Evolutionary conservation across 495 filamentous ascomycete genomes (phyloP).

Genomic region (Penicillium canescens): DNA sequence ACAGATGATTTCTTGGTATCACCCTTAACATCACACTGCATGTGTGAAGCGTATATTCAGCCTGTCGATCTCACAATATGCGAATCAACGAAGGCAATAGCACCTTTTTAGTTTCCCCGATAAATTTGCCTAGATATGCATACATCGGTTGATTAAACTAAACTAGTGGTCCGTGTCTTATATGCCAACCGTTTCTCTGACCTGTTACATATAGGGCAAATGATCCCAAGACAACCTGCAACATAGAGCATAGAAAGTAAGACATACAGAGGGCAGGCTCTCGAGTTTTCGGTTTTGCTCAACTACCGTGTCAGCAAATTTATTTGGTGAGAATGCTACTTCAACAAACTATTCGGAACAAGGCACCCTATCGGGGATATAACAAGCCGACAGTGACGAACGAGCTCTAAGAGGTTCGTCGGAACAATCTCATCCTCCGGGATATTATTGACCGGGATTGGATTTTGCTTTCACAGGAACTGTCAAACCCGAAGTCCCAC

Average conservation of each 20-base stretch:
- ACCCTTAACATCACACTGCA: background rate
- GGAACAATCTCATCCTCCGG: background rate
- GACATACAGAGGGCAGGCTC: background rate
- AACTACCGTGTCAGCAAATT: background rate
- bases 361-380: background rate
- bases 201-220: background rate
- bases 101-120: no score
- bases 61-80: background rate
- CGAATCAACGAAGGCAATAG: background rate
- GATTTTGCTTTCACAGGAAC: background rate
- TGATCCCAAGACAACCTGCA: background rate
- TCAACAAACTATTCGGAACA: background rate
- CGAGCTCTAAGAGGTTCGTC: background rate
- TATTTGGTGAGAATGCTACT: background rate
- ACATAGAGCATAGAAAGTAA: background rate
- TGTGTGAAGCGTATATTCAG: background rate
- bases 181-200: background rate
- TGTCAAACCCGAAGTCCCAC: constrained; percentile 1
- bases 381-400: background rate
- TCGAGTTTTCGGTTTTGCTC: no score
- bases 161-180: background rate
- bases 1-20: no score
- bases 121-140: background rate
- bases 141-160: background rate
- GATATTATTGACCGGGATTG: background rate